phyloP scores from a whole-genome alignment of 495 filamentous ascomycete genomes.

The Xylaria castorea region DNA sequence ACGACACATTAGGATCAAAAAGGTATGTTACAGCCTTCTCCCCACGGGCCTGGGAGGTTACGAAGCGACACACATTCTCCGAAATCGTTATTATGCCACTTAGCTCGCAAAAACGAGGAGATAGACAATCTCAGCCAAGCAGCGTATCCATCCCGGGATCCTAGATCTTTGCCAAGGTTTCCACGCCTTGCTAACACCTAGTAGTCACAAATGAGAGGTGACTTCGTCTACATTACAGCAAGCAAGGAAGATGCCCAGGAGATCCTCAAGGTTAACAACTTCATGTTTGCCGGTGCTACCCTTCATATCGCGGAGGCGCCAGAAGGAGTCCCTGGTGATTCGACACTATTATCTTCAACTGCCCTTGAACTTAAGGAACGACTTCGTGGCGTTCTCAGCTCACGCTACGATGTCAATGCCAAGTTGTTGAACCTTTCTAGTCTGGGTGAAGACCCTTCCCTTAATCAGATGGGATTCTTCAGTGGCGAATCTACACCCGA shows the following conservation, averaged over 20 bases:
- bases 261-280: constrained; percentile 68
- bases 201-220: constrained; percentile 75
- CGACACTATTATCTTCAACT: constrained; percentile 46
- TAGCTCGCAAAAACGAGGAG: constrained; percentile 57
- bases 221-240: constrained; percentile 70
- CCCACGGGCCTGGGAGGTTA: constrained; percentile 50
- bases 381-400: constrained; percentile 64
- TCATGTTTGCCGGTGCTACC: constrained; percentile 66
- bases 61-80: constrained; percentile 46
- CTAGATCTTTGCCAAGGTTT: constrained; percentile 55
- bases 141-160: constrained; percentile 44
- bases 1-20: constrained; percentile 71
- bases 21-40: constrained; percentile 72
- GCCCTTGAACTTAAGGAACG: constrained; percentile 52
- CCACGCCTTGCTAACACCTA: constrained; percentile 73
- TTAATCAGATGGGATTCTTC: constrained; percentile 78
- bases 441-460: constrained; percentile 69
- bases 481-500: constrained; percentile 69
- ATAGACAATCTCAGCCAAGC: constrained; percentile 47
- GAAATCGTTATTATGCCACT: constrained; percentile 59
- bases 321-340: constrained; percentile 39
- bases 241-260: constrained; percentile 65
- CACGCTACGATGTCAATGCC: constrained; percentile 69
- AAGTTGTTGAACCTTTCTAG: constrained; percentile 83
- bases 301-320: constrained; percentile 58